These are phyloP conservation scores for Prunus mume DNA, from an alignment of 306 rosid species.

Conservation along the genomic window DNA sequence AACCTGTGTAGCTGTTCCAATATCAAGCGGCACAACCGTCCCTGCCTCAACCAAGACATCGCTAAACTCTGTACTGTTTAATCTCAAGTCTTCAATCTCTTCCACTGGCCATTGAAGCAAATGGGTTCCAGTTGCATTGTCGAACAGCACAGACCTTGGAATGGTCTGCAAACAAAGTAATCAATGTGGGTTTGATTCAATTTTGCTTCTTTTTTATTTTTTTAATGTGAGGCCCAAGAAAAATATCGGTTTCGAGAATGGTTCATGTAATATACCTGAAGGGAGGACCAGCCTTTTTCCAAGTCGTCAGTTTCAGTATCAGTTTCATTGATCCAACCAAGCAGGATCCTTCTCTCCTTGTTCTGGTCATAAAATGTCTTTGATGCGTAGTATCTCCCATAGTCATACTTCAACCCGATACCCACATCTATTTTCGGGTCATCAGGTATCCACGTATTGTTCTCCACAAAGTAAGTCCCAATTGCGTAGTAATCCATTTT, in stretches of 20 bases:
- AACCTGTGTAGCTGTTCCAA: conserved; percentile 78
- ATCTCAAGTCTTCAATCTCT: conserved; percentile 72
- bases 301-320: conserved; percentile 57
- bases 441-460: conserved; percentile 85
- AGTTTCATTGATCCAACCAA: conserved; percentile 85
- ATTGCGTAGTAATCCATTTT: conserved; percentile 60
- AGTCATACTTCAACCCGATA: conserved; percentile 64
- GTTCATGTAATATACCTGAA: conserved; percentile 45
- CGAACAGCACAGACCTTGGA: conserved; percentile 75
- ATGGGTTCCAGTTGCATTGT: conserved; percentile 56
- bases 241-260: background rate
- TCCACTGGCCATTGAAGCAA: conserved; percentile 82
- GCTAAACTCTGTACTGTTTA: conserved; percentile 41
- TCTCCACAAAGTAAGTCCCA: conserved; percentile 53
- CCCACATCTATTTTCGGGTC: conserved; percentile 82
- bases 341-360: conserved; percentile 57
- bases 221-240: too few relatives aligned
- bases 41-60: conserved; percentile 57
- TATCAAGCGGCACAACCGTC: conserved; percentile 49
- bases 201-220: too few relatives aligned
- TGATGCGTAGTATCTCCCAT: conserved; percentile 83
- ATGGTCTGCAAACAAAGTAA: conserved; percentile 38
- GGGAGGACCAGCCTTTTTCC: conserved; percentile 79
- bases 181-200: background rate
- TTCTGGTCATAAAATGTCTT: conserved; percentile 73